A percentile compares a stretch with the other conserved stretches of the same genome.
Evolutionary conservation across 2,329 filamentous ascomycete species (phyloP).

Genomic region (Sphaceloma murrayae): DNA sequence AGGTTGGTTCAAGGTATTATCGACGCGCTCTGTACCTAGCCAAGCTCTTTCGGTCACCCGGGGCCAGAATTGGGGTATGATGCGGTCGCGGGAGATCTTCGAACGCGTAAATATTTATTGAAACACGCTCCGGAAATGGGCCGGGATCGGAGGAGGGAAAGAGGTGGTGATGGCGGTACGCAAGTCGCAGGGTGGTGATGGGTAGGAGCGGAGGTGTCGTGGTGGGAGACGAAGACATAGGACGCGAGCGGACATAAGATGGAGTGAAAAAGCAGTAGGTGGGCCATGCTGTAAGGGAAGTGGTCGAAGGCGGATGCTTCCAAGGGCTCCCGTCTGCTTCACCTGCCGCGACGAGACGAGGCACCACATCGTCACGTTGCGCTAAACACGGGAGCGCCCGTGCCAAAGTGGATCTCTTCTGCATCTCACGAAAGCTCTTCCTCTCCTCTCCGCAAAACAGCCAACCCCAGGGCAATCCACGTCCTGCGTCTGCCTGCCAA

Average conservation of each 20-base stretch:
- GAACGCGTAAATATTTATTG: conserved; percentile 17
- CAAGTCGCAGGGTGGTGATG: conserved; percentile 24
- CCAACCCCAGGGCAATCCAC: neutral
- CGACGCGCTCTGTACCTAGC: conserved; percentile 10
- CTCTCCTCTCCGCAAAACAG: conserved; percentile 7
- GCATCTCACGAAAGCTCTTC: conserved; percentile 9
- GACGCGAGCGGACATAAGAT: conserved; percentile 3
- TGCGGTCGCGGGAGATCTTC: conserved; percentile 7
- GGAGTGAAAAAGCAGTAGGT: conserved; percentile 5
- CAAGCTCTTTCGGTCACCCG: conserved; percentile 8
- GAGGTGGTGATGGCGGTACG: conserved; percentile 26
- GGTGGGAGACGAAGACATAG: neutral
- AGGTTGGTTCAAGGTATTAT: neutral
- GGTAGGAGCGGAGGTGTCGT: conserved; percentile 23
- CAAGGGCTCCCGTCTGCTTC: no score
- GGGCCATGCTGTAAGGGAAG: conserved; percentile 12
- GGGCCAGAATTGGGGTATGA: conserved; percentile 10
- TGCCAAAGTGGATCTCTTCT: no score
- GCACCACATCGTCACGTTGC: conserved; percentile 4
- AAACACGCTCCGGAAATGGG: conserved; percentile 12
- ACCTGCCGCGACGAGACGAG: neutral
- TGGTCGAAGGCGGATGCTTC: conserved; percentile 6
- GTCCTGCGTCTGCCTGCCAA: neutral
- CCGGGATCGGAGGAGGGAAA: conserved; percentile 22
- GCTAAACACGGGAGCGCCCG: no score